Evolutionary conservation across 352 stramenopile species (phyloP).

Genomic region (Globisporangium camurandrum): DNA sequence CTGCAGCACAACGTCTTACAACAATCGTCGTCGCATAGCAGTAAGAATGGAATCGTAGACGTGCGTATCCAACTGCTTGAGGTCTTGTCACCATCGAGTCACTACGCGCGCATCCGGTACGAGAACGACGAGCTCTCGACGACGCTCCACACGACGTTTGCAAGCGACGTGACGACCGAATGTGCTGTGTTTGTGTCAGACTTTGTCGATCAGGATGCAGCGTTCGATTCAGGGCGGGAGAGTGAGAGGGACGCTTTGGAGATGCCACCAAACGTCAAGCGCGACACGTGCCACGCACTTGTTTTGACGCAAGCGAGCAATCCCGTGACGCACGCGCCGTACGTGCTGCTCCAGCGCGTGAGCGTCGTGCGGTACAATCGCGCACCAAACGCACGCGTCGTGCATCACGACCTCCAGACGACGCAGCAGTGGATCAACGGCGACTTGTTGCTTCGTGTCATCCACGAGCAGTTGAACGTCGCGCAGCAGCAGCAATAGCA

Average conservation of each 20-base stretch:
- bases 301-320: slow-evolving; percentile 27
- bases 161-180: slow-evolving; percentile 19
- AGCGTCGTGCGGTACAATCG: slow-evolving; percentile 42
- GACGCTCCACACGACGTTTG: slow-evolving; percentile 34
- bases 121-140: slow-evolving; percentile 30
- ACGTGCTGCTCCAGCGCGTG: slow-evolving; percentile 42
- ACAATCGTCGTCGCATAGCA: slow-evolving; percentile 22
- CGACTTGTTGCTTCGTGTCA: slow-evolving; percentile 48
- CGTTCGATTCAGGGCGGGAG: no score
- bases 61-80: slow-evolving; percentile 26
- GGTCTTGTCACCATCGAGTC: slow-evolving; percentile 16
- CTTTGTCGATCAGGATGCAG: slow-evolving; percentile 34
- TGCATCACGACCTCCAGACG: slow-evolving; percentile 43
- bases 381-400: slow-evolving; percentile 25
- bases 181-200: slow-evolving; percentile 35
- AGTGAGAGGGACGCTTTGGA: no score
- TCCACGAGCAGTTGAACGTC: slow-evolving; percentile 42
- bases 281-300: slow-evolving; percentile 27
- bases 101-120: slow-evolving; percentile 40
- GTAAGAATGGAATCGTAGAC: no score
- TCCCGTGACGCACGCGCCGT: slow-evolving; percentile 18
- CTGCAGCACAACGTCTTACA: slow-evolving; percentile 24
- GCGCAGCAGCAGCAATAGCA: slow-evolving; percentile 10
- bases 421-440: slow-evolving; percentile 47
- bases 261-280: slow-evolving; percentile 15